These are phyloP conservation scores for Anthracocystis panici-leucophaei DNA, from an alignment of 1,284 basidiomycete species.

Conservation along the genomic window DNA sequence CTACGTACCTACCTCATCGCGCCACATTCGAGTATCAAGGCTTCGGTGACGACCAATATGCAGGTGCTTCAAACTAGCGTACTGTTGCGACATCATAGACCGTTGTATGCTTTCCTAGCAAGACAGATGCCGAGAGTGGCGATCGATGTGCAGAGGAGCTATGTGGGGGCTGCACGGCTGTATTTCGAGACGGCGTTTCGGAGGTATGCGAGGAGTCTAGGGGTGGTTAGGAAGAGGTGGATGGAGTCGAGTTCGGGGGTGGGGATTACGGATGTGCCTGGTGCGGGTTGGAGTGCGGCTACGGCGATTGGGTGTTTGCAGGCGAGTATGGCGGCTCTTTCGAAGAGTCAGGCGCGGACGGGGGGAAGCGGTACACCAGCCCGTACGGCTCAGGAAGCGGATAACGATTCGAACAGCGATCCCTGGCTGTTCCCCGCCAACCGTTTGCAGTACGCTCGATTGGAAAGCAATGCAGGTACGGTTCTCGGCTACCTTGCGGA, in stretches of 20 bases:
- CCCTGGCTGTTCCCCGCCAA: slow-evolving; percentile 44
- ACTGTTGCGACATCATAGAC: slow-evolving; percentile 77
- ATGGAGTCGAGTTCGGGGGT: slow-evolving; percentile 12
- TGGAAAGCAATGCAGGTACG: slow-evolving; percentile 48
- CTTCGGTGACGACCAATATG: slow-evolving; percentile 89
- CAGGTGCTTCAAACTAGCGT: slow-evolving; percentile 90
- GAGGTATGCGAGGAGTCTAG: slow-evolving; percentile 79
- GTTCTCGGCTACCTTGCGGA: slow-evolving; percentile 66
- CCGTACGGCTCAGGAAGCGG: too few species aligned
- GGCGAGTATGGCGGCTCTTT: slow-evolving; percentile 12
- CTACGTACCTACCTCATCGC: slow-evolving; percentile 87
- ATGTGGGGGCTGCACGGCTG: slow-evolving; percentile 83
- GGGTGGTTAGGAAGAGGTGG: slow-evolving; percentile 47
- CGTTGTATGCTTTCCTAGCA: slow-evolving; percentile 86
- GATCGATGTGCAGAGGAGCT: slow-evolving; percentile 88
- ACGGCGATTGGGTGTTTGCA: slow-evolving; percentile 5
- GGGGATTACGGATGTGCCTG: slow-evolving; percentile 19
- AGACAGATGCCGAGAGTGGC: slow-evolving; percentile 85
- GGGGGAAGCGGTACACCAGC: slow-evolving; percentile 7
- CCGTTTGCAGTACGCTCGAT: slow-evolving; percentile 45
- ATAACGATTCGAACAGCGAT: slow-evolving; percentile 15
- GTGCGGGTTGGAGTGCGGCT: not conserved
- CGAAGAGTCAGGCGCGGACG: not conserved
- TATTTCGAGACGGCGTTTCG: slow-evolving; percentile 98
- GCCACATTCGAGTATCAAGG: slow-evolving; percentile 83